phyloP scores from a whole-genome alignment of 192 early-diverging fungal genomes.

The Coemansia sp. region DNA sequence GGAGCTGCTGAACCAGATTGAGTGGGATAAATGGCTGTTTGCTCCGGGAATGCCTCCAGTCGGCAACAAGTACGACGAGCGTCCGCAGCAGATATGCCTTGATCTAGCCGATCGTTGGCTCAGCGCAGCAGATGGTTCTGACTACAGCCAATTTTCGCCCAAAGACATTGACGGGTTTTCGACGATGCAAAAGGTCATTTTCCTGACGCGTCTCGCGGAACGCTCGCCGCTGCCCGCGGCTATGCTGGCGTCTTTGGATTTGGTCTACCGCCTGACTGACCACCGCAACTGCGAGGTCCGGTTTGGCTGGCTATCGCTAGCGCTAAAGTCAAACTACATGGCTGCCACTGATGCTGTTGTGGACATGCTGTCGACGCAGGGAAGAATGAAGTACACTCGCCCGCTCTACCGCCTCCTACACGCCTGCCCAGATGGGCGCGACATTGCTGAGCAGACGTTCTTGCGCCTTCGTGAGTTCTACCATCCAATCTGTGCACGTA shows the following conservation, averaged over 20 bases:
- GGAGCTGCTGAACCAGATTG: slow-evolving; percentile 75
- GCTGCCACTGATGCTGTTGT: slow-evolving; percentile 76
- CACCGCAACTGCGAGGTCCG: slow-evolving; percentile 85
- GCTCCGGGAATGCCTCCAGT: slow-evolving; percentile 91
- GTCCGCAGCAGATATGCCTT: slow-evolving; percentile 80
- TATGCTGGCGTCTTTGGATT: slow-evolving; percentile 71
- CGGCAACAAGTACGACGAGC: slow-evolving; percentile 81
- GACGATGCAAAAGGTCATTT: slow-evolving; percentile 81
- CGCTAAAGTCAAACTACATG: slow-evolving; percentile 77
- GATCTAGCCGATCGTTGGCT: slow-evolving; percentile 82
- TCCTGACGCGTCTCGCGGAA: slow-evolving; percentile 78
- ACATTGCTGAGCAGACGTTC: slow-evolving; percentile 83
- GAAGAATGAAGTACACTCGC: slow-evolving; percentile 92
- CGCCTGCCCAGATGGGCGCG: slow-evolving; percentile 69
- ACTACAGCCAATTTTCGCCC: slow-evolving; percentile 63
- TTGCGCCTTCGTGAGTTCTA: slow-evolving; percentile 78
- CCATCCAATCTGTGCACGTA: slow-evolving; percentile 88
- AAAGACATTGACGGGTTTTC: slow-evolving; percentile 72
- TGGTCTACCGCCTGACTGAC: slow-evolving; percentile 69
- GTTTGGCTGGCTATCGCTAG: slow-evolving; percentile 87
- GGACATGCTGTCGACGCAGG: slow-evolving; percentile 83
- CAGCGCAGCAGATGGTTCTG: slow-evolving; percentile 56
- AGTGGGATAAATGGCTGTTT: slow-evolving; percentile 92
- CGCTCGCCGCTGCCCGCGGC: slow-evolving; percentile 63
- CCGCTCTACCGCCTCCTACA: slow-evolving; percentile 80